phyloP scores from a whole-genome alignment of 306 rosid genomes.

The Datisca glomerata region DNA sequence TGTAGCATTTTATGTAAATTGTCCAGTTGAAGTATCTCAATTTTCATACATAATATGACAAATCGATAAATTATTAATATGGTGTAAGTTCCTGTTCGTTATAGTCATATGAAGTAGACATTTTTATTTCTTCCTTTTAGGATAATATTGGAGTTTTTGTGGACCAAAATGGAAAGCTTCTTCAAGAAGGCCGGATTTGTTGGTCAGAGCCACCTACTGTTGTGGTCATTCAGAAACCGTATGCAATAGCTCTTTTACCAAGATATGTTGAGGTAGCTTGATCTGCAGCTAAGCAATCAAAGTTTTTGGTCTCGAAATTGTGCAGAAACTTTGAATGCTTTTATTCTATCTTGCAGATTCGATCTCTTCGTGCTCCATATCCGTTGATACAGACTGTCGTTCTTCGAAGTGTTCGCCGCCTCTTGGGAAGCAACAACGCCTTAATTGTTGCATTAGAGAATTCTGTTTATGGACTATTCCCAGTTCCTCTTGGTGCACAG shows the following conservation, averaged over 20 bases:
- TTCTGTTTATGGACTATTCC: conserved; percentile 82
- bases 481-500: conserved; percentile 99
- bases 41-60: background rate
- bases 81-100: background rate
- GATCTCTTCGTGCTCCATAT: conserved; percentile 79
- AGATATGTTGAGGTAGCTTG: conserved; percentile 82
- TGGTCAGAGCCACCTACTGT: conserved; percentile 95
- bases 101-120: background rate
- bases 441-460: conserved; percentile 60
- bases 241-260: conserved; percentile 70
- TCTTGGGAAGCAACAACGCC: conserved; percentile 46
- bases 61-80: background rate
- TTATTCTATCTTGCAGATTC: conserved; percentile 41
- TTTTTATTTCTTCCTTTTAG: conserved; percentile 28
- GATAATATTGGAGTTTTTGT: conserved; percentile 96
- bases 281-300: conserved; percentile 1
- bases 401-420: conserved; percentile 71
- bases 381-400: conserved; percentile 87
- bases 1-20: no score
- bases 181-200: conserved; percentile 83
- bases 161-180: conserved; percentile 95
- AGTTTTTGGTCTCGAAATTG: background rate
- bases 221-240: conserved; percentile 75
- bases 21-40: background rate
- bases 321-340: conserved; percentile 8